Evolutionary conservation across 306 rosid genomes (phyloP).

Genomic region (Argentina anserina): DNA sequence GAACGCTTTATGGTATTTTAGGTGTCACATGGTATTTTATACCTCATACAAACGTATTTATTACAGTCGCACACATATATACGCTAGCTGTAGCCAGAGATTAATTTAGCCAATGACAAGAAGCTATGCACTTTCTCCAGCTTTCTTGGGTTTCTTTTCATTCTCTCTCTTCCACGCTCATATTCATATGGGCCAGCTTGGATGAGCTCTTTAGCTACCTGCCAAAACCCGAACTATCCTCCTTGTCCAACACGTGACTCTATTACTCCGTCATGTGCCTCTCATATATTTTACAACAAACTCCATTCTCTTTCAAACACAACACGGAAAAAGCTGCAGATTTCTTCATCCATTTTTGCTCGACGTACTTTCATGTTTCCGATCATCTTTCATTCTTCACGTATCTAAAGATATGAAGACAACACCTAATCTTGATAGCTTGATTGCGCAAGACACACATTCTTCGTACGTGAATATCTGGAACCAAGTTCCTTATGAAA

Average conservation of each 20-base stretch:
- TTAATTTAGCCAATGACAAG: conserved; percentile 3
- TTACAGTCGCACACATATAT: not conserved
- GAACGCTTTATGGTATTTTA: no score
- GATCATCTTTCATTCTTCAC: not conserved
- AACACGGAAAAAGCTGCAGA: not conserved
- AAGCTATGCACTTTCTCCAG: conserved; percentile 33
- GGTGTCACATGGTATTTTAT: no score
- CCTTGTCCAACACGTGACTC: not conserved
- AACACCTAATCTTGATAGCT: not conserved
- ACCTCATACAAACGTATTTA: not conserved
- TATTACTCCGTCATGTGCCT: conserved; percentile 23
- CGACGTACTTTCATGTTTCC: not conserved
- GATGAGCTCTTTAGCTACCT: conserved; percentile 26
- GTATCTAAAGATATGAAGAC: not conserved
- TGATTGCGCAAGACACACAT: not conserved
- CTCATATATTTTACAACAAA: not conserved
- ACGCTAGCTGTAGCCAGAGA: not conserved
- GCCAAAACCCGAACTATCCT: conserved; percentile 10
- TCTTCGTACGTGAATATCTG: no score
- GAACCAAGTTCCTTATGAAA: no score
- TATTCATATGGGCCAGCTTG: conserved; percentile 10
- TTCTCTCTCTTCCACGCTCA: not conserved
- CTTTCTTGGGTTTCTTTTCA: conserved; percentile 29
- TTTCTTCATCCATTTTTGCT: not conserved
- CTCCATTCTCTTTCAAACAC: not conserved